Evolutionary conservation across 1,284 basidiomycete species (phyloP).

Genomic region (Rugiboletus extremiorientalis): DNA sequence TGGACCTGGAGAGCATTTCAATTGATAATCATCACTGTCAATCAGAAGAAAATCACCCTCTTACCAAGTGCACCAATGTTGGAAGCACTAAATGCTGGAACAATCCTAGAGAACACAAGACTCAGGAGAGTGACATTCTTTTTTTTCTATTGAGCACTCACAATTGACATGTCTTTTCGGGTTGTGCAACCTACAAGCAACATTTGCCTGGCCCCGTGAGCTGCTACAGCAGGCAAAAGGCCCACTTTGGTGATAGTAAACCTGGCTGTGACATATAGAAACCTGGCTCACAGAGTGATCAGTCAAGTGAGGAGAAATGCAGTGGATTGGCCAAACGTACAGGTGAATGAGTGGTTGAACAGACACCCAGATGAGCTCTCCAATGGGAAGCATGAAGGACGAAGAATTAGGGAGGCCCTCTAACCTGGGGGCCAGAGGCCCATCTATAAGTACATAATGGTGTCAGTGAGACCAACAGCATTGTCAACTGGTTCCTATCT

Average conservation of each 20-base stretch:
- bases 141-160: constrained; percentile 21
- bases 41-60: constrained; percentile 3
- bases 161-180: not conserved
- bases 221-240: constrained; percentile 57
- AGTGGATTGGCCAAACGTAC: constrained; percentile 36
- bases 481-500: not conserved
- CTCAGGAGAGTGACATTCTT: constrained; percentile 69
- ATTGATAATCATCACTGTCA: not conserved
- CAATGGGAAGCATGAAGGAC: constrained; percentile 30
- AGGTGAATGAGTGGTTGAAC: constrained; percentile 57
- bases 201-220: constrained; percentile 59
- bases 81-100: constrained; percentile 66
- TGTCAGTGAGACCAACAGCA: constrained; percentile 4
- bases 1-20: constrained; percentile 44
- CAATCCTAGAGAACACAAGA: constrained; percentile 76
- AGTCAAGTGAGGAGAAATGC: not conserved
- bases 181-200: constrained; percentile 41
- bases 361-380: constrained; percentile 56
- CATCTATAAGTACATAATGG: not conserved
- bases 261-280: constrained; percentile 54
- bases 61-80: constrained; percentile 65
- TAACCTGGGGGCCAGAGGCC: too few species aligned
- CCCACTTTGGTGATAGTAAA: constrained; percentile 60
- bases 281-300: constrained; percentile 34
- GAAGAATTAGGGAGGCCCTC: not conserved